Conservation (phyloP, 1,139 yeast species). For the Spathaspora jeffriesii region DNA sequence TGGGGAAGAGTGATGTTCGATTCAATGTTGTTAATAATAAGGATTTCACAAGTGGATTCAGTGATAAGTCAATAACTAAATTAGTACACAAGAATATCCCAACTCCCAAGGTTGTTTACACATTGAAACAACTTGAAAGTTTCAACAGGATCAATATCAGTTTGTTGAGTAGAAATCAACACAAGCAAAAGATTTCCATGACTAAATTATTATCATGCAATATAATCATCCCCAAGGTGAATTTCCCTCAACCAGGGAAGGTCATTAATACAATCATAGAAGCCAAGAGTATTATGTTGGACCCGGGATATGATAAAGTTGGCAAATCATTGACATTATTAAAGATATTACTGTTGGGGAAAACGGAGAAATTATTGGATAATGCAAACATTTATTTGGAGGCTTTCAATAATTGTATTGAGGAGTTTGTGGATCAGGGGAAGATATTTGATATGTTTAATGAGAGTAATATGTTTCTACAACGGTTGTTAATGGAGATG, state of each 20-base stretch:
- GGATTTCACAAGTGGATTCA: conserved; percentile 8
- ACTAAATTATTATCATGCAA: conserved; percentile 9
- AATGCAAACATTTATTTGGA: conserved; percentile 33
- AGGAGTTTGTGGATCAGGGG: conserved; percentile 32
- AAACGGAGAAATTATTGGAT: conserved; percentile 11
- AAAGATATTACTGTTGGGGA: conserved; percentile 17
- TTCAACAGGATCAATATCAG: not conserved
- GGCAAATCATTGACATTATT: conserved; percentile 15
- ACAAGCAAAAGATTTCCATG: conserved; percentile 11
- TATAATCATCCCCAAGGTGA: conserved; percentile 7
- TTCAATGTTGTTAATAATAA: not conserved
- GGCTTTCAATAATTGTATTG: conserved; percentile 35
- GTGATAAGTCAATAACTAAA: conserved; percentile 16
- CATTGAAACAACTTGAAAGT: conserved; percentile 1
- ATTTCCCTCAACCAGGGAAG: conserved; percentile 12
- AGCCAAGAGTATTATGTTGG: conserved; percentile 13
- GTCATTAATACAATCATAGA: conserved; percentile 13
- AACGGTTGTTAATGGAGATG: conserved; percentile 27
- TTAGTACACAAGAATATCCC: conserved; percentile 6
- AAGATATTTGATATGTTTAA: conserved; percentile 21
- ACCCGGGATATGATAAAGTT: conserved; percentile 6
- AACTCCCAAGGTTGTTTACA: not conserved
- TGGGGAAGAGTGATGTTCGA: not conserved
- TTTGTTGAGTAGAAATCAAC: not conserved
- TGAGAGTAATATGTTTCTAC: conserved; percentile 13